Evolutionary conservation across 441 rosid genomes (phyloP), one percentile per base, ranked within the genome.

Genomic region (Euphorbia celastroides): DNA sequence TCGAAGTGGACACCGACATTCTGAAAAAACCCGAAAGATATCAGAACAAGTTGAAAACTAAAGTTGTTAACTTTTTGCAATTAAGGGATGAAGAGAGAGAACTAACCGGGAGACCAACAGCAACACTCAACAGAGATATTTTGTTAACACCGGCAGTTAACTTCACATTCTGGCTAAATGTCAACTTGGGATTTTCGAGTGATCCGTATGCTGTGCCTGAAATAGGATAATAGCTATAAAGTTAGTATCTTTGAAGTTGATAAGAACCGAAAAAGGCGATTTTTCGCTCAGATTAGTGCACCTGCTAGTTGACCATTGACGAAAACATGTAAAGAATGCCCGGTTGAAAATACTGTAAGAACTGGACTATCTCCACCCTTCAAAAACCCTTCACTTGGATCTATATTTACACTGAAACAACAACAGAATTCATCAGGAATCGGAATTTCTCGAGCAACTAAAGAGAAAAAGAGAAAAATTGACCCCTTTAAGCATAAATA

Each of bases 1-100:
- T 94, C 99, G 60, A 84, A 94, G 78, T 94, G 97, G 28, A 89
- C 86, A 57, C 99, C 99, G 34, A 94, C 92, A 73, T 94, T 94
- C 99, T 94, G 85, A 68, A 59, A 22, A 25, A 67, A n/a, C 27
- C 34, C 32, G 38, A 11, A 32, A n/a, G 50, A 72, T 7, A 36
- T 17, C 19, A 60, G 54, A 66, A 56, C 44, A 16, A 56, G 68
- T 38, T 32, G 20, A 66, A 56, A 48, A 23, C 14, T 20, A 44
- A 19, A 51, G 11, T 1, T 44, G 5, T 11, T 10, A 31, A 30
- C 31, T 5, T 14, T 38, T 17, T 14, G 5, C 5, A 1, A 46
- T 12, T 14, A 23, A 70, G 20, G 50, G 14, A 42, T 12, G 38
- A 3, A 62, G 72, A 44, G 60, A 57, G 57, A 62, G 62, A 31